Base-by-base conservation (phyloP, 2,329 filamentous ascomycete species). In the Gaeumannomyces tritici region DNA sequence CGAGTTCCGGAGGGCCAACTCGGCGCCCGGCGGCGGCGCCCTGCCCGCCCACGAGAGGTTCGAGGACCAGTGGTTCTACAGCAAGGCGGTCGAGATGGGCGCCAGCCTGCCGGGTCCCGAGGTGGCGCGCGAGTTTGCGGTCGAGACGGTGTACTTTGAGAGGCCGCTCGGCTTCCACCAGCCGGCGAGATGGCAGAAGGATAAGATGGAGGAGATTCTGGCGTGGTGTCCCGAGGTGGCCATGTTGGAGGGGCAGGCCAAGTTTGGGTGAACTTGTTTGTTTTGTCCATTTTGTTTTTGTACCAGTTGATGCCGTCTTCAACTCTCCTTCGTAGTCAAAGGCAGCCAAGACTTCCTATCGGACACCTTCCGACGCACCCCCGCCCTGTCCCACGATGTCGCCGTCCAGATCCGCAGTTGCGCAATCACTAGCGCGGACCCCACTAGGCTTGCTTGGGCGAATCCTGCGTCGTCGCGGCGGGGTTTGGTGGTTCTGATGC, bases 1-100 rank as follows among this genome's bases (percentile, higher is more conserved):
- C 12, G 65, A 63, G 64, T 59, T 59, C 29, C 8, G n/a, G 29
- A n/a, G 42, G 42, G 18, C 2, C 42, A 51, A 51, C 13, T 2
- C 12, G 11, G 4, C 8, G 33, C 13, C 13, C 11, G 8, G 15
- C 33, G 4, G 13, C 33, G 8, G 13, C 12, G 11, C 4, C 33
- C 33, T 66, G 71, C 59, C 71, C 3, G 35, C 70, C 1, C 77
- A 81, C 66, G 73, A 75, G 4, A 74, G 57, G 31, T 63, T 63
- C 60, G 69, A 70, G 63, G 69, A 70, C 64, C 65, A 69, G 55
- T 70, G 69, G 69, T 69, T 70, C 61, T 67, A 63, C 21, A 61
- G 57, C 55, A 65, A 66, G 61, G 69, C 69, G 65, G 62, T 63
- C 15, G 55, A 35, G 29, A 64, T 63, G 26, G 65, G 66, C 28